Conservation (phyloP, 106 monocot species). For the Dioscorea zingiberensis region DNA sequence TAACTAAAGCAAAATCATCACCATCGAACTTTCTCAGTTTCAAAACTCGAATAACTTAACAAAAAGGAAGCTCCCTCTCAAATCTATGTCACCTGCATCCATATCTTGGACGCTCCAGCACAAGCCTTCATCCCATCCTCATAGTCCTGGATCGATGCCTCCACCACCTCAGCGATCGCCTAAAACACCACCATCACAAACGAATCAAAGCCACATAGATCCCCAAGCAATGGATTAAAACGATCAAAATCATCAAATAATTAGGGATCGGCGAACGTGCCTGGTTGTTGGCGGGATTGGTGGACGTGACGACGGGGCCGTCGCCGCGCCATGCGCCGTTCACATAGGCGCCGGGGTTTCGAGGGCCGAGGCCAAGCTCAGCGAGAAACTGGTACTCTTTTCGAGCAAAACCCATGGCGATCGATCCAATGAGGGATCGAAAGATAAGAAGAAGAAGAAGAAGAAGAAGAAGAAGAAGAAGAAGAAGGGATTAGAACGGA, state of each 20-base stretch:
- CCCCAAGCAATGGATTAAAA: neutral
- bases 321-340: constrained; percentile 60
- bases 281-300: constrained; percentile 79
- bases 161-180: constrained; percentile 86
- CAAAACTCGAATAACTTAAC: too few species aligned
- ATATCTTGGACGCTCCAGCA: constrained; percentile 68
- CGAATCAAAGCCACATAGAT: neutral
- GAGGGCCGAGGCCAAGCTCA: constrained; percentile 71
- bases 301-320: constrained; percentile 57
- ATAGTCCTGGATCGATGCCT: constrained; percentile 74
- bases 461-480: neutral
- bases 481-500: too few species aligned
- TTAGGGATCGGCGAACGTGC: constrained; percentile 3
- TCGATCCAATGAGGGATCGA: neutral
- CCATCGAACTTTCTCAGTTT: too few species aligned
- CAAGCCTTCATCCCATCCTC: constrained; percentile 79
- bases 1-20: too few species aligned
- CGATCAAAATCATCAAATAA: neutral
- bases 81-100: constrained; percentile 70
- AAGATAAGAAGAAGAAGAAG: neutral
- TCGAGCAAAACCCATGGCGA: constrained; percentile 35
- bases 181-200: constrained; percentile 12
- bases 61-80: too few species aligned
- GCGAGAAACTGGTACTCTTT: constrained; percentile 81
- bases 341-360: constrained; percentile 73